Evolutionary conservation across 1,284 basidiomycete genomes (phyloP).

Genomic region (Tylopilus sp.): DNA sequence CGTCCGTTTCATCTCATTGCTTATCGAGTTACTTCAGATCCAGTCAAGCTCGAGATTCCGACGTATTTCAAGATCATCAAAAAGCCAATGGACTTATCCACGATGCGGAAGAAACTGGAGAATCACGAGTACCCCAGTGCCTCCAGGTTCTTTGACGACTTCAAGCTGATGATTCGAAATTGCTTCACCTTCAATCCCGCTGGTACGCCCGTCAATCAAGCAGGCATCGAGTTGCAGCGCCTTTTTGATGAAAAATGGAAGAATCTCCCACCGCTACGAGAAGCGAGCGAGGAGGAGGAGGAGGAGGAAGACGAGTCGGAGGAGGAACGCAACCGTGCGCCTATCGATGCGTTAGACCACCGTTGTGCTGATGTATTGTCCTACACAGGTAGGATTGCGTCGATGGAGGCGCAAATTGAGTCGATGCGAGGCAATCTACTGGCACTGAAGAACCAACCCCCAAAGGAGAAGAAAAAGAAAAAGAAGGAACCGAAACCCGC

Average conservation of each 20-base stretch:
- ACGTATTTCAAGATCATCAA: conserved; percentile 87
- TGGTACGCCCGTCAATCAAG: conserved; percentile 82
- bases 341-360: conserved; percentile 1
- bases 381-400: conserved; percentile 59
- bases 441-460: conserved; percentile 55
- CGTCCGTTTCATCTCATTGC: background rate
- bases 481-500: conserved; percentile 55
- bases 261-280: conserved; percentile 65
- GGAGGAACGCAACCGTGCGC: conserved; percentile 58
- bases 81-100: conserved; percentile 92
- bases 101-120: conserved; percentile 84
- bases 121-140: conserved; percentile 73
- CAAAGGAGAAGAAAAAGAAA: conserved; percentile 64
- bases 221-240: conserved; percentile 77
- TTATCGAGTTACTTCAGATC: conserved; percentile 47
- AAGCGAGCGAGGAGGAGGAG: conserved; percentile 52
- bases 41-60: conserved; percentile 78
- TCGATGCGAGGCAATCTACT: conserved; percentile 65
- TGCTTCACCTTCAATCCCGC: conserved; percentile 92
- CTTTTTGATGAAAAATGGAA: conserved; percentile 93
- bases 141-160: conserved; percentile 83
- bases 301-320: conserved; percentile 51
- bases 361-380: conserved; percentile 15
- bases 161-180: conserved; percentile 92
- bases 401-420: conserved; percentile 75